phyloP scores from a whole-genome alignment of 2,329 filamentous ascomycete species.

The Diplodia mutila region DNA sequence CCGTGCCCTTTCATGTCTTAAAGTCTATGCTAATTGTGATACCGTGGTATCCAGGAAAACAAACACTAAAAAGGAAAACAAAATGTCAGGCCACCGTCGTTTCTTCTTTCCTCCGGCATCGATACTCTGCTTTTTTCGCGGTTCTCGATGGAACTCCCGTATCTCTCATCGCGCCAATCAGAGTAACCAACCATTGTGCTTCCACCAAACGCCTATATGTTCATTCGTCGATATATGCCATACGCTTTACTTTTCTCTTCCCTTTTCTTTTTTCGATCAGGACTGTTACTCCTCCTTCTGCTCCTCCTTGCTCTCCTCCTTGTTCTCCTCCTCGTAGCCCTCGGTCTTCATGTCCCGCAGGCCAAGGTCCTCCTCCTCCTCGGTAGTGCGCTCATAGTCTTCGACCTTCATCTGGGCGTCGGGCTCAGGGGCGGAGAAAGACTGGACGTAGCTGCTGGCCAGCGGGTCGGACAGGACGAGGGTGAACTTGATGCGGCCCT shows the following conservation, averaged over 20 bases:
- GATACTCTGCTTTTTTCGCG: neutral
- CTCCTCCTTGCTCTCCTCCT: slow-evolving; percentile 28
- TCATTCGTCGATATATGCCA: neutral
- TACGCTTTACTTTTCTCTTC: neutral
- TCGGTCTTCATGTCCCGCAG: slow-evolving; percentile 92
- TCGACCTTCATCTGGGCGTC: slow-evolving; percentile 82
- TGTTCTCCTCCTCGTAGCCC: slow-evolving; percentile 59
- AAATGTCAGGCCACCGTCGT: neutral
- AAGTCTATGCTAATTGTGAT: neutral
- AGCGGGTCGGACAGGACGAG: slow-evolving; percentile 85
- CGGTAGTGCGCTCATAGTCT: slow-evolving; percentile 83
- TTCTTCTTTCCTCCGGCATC: neutral
- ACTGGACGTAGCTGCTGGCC: slow-evolving; percentile 92
- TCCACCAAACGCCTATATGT: neutral
- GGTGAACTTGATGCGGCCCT: slow-evolving; percentile 78
- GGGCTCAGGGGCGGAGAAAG: slow-evolving; percentile 74
- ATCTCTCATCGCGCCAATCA: neutral
- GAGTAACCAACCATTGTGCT: neutral
- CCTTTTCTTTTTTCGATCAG: neutral
- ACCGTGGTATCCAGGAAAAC: slow-evolving; percentile 6
- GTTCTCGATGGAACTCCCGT: neutral
- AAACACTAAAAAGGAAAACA: neutral
- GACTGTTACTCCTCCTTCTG: slow-evolving; percentile 8
- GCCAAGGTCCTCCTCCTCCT: slow-evolving; percentile 93
- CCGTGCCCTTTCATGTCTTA: neutral